A percentile compares a stretch with the other conserved stretches of the same genome.
Evolutionary conservation across 2,329 filamentous ascomycete genomes (phyloP).

Genomic region (Cladophialophora carrionii): DNA sequence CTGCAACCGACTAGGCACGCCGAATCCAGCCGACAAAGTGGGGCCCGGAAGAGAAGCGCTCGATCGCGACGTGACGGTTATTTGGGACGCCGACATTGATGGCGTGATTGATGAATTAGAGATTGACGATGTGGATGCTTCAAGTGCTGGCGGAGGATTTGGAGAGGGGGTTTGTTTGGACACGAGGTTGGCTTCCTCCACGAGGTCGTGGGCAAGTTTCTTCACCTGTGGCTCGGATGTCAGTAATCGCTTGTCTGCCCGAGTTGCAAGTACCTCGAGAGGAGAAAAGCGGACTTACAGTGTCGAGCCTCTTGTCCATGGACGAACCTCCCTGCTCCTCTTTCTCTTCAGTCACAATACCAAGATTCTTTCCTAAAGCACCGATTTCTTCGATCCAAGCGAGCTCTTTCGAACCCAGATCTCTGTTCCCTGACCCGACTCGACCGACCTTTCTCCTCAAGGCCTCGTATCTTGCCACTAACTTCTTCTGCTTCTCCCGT

Average conservation of each 20-base stretch:
- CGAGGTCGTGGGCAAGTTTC: slow-evolving; percentile 45
- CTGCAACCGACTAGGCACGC: slow-evolving; percentile 44
- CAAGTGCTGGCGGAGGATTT: slow-evolving; percentile 9
- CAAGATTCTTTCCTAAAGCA: slow-evolving; percentile 45
- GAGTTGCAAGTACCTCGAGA: neutral
- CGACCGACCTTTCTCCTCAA: slow-evolving; percentile 48
- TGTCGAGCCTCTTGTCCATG: slow-evolving; percentile 46
- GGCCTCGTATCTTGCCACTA: slow-evolving; percentile 50
- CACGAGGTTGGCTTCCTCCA: slow-evolving; percentile 45
- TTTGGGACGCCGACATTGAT: slow-evolving; percentile 26
- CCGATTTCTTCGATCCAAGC: slow-evolving; percentile 52
- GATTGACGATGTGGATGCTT: slow-evolving; percentile 18
- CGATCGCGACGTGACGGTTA: slow-evolving; percentile 39
- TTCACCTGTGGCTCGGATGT: slow-evolving; percentile 44
- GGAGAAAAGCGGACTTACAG: slow-evolving; percentile 41
- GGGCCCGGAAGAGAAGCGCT: slow-evolving; percentile 8
- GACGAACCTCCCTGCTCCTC: slow-evolving; percentile 21
- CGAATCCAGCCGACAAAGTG: slow-evolving; percentile 11
- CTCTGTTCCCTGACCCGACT: slow-evolving; percentile 47
- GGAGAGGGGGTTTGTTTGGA: slow-evolving; percentile 36
- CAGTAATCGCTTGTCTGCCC: neutral
- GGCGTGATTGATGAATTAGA: slow-evolving; percentile 25
- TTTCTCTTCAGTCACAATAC: slow-evolving; percentile 36
- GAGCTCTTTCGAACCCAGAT: slow-evolving; percentile 53
- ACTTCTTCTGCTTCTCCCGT: slow-evolving; percentile 46